Evolutionary conservation across 768 basidiomycete genomes (phyloP).

Genomic region (Amanita rubescens): DNA sequence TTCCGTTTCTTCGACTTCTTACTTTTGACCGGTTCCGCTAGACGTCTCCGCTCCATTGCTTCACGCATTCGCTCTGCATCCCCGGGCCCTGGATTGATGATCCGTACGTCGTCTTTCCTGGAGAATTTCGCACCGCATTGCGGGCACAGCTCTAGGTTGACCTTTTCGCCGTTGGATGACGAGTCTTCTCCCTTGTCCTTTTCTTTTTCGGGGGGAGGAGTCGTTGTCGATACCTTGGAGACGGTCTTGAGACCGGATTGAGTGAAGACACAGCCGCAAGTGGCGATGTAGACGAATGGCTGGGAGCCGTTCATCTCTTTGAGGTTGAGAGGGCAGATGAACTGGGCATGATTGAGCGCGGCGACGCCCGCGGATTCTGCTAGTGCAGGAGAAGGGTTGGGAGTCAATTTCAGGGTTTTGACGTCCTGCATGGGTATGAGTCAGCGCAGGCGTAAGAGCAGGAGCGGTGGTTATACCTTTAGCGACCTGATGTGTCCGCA

Average conservation of each 20-base stretch:
- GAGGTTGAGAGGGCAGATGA: constrained; percentile 85
- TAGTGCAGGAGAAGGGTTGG: constrained; percentile 50
- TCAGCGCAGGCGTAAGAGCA: background rate
- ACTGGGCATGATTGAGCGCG: constrained; percentile 48
- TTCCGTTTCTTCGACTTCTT: constrained; percentile 60
- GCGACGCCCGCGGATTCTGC: constrained; percentile 28
- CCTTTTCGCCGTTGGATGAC: constrained; percentile 16
- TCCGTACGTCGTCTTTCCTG: constrained; percentile 42
- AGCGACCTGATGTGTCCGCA: constrained; percentile 88
- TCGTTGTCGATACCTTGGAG: constrained; percentile 24
- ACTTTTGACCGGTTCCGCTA: constrained; percentile 47
- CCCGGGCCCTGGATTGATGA: constrained; percentile 64
- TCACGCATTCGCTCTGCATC: constrained; percentile 53
- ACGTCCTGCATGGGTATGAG: constrained; percentile 54
- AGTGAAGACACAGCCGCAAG: constrained; percentile 90
- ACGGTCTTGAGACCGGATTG: constrained; percentile 75
- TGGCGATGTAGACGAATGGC: constrained; percentile 80
- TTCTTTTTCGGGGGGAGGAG: constrained; percentile 22
- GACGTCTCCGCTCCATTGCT: constrained; percentile 50
- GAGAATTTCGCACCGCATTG: constrained; percentile 72
- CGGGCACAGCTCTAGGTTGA: constrained; percentile 56
- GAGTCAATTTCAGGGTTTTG: constrained; percentile 73
- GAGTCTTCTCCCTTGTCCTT: constrained; percentile 20
- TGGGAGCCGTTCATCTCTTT: constrained; percentile 92
- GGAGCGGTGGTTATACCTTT: constrained; percentile 50